Evolutionary conservation across 331 rosid genomes (phyloP).

Genomic region (Quercus tomentella): DNA sequence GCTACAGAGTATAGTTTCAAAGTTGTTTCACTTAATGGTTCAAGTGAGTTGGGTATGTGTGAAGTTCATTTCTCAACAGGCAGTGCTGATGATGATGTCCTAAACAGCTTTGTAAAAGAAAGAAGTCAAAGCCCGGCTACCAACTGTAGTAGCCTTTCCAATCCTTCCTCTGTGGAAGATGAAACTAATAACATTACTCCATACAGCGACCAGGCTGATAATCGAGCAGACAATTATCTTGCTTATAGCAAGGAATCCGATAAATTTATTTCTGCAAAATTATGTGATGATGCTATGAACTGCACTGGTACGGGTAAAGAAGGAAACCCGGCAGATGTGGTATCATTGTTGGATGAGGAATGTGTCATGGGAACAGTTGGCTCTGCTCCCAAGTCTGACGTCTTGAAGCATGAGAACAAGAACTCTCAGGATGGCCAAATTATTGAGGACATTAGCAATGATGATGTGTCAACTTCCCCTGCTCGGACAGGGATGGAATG

Average conservation of each 20-base stretch:
- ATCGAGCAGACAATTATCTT: conserved; percentile 47
- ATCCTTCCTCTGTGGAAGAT: conserved; percentile 95
- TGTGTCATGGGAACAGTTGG: conserved; percentile 26
- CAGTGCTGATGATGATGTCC: conserved; percentile 54
- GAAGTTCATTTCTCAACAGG: conserved; percentile 63
- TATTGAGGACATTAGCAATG: conserved; percentile 54
- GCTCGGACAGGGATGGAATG: conserved; percentile 62
- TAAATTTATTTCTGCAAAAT: conserved; percentile 39
- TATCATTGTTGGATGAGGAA: conserved; percentile 62
- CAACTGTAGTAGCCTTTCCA: conserved; percentile 89
- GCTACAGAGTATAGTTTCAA: conserved; percentile 74
- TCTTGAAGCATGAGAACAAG: conserved; percentile 45
- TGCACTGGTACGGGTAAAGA: conserved; percentile 29
- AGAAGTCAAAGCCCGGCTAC: conserved; percentile 92
- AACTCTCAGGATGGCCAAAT: conserved; percentile 46
- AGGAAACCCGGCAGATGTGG: conserved; percentile 34
- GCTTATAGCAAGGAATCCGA: conserved; percentile 47
- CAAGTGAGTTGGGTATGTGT: conserved; percentile 31
- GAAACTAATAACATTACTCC: conserved; percentile 77
- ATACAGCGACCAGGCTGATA: conserved; percentile 51
- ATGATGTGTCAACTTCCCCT: conserved; percentile 50
- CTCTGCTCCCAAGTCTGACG: conserved; percentile 41
- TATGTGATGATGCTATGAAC: conserved; percentile 43
- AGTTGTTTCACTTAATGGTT: conserved; percentile 37
- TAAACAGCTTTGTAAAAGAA: conserved; percentile 57